Evolutionary conservation across 768 basidiomycete species (phyloP).

Genomic region (Calocybe cyanea): DNA sequence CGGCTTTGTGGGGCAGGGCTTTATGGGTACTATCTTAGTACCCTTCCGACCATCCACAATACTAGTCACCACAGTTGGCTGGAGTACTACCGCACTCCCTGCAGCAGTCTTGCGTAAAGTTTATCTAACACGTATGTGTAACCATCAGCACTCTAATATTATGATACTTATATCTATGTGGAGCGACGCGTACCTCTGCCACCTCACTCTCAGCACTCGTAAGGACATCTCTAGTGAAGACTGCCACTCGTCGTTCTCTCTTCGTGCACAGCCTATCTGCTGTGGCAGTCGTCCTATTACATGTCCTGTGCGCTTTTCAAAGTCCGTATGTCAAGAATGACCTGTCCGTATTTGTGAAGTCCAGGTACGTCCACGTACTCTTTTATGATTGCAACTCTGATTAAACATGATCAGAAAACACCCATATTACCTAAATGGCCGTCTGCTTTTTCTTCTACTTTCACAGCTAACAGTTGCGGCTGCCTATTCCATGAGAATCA

Average conservation of each 20-base stretch:
- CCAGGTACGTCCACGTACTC: conserved; percentile 41
- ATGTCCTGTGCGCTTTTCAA: conserved; percentile 35
- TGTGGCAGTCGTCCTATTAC: conserved; percentile 35
- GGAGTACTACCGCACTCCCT: conserved; percentile 55
- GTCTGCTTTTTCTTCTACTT: conserved; percentile 54
- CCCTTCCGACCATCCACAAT: conserved; percentile 44
- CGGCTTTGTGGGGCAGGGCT: conserved; percentile 26
- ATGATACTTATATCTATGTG: neutral
- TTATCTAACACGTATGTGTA: conserved; percentile 52
- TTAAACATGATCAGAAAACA: conserved; percentile 49
- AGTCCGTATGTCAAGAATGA: conserved; percentile 17
- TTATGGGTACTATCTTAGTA: conserved; percentile 26
- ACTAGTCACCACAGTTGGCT: conserved; percentile 35
- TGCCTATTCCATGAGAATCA: conserved; percentile 49
- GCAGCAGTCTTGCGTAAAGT: conserved; percentile 53
- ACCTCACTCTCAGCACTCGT: conserved; percentile 52
- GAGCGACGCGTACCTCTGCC: conserved; percentile 45
- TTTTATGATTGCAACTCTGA: neutral
- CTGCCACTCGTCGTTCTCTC: conserved; percentile 41
- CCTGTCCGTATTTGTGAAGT: conserved; percentile 60
- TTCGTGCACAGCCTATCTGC: conserved; percentile 47
- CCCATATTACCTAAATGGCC: conserved; percentile 69
- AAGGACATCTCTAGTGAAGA: conserved; percentile 41
- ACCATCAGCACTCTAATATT: neutral
- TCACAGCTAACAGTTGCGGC: conserved; percentile 47